phyloP scores from a whole-genome alignment of 2,329 filamentous ascomycete species.

The Trichoderma sp. region DNA sequence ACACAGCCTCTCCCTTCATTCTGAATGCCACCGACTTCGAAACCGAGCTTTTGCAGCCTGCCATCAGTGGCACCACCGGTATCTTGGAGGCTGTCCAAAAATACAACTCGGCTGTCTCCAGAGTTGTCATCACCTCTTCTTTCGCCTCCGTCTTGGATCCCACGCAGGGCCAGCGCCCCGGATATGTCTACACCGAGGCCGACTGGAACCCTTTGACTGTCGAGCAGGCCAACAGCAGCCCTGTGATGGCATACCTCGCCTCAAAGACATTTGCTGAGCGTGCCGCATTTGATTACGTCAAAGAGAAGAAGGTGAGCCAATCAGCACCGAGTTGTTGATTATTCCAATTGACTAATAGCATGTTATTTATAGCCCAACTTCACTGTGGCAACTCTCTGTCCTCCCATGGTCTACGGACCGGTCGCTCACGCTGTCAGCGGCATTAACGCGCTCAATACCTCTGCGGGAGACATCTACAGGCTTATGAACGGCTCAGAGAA shows the following conservation, averaged over 20 bases:
- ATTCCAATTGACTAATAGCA: neutral
- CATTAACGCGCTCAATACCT: constrained; percentile 1
- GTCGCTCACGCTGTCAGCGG: neutral
- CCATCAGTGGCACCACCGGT: neutral
- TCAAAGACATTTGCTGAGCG: constrained; percentile 1
- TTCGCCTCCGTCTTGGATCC: neutral
- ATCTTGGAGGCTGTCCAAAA: neutral
- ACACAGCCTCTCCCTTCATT: neutral
- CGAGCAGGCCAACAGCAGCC: neutral
- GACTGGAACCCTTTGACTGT: neutral
- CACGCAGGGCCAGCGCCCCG: neutral
- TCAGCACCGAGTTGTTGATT: neutral
- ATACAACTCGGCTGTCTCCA: neutral
- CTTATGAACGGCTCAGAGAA: constrained; percentile 4
- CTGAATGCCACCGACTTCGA: neutral
- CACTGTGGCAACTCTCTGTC: neutral
- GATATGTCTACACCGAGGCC: neutral
- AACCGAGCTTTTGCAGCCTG: constrained; percentile 6
- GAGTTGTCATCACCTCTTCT: constrained; percentile 2
- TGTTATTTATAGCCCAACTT: neutral
- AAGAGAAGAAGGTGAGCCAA: neutral
- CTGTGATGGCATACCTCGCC: neutral
- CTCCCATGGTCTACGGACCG: constrained; percentile 9
- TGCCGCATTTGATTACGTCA: neutral
- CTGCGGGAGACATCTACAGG: neutral